These are phyloP conservation scores for Brassica balearica DNA, from an alignment of 441 rosid species.

Conservation along the genomic window DNA sequence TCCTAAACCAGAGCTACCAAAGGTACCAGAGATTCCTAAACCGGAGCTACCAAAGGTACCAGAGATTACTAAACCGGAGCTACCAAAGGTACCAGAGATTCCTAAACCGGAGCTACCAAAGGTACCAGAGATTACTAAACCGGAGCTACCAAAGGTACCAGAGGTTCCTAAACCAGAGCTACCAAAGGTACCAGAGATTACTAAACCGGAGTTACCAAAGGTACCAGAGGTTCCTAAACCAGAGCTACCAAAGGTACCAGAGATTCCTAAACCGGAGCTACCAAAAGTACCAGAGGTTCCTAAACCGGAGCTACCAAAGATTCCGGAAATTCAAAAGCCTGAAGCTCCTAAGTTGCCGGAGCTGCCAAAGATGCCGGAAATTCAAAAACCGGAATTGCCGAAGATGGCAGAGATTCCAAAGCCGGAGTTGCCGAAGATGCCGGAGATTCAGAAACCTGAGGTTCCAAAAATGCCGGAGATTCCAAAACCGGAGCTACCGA, in stretches of 20 bases:
- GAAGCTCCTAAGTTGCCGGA: conserved; percentile 25
- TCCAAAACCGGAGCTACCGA: not conserved
- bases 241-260: not conserved
- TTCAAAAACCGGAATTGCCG: not conserved
- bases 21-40: conserved; percentile 14
- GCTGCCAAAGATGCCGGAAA: conserved; percentile 28
- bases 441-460: conserved; percentile 35
- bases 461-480: conserved; percentile 26
- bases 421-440: not conserved
- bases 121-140: conserved; percentile 26
- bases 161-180: conserved; percentile 25
- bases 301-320: not conserved
- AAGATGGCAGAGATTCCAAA: not conserved
- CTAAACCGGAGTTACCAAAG: not conserved
- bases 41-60: conserved; percentile 18
- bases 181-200: conserved; percentile 24
- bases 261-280: conserved; percentile 2
- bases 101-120: conserved; percentile 36
- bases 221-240: conserved; percentile 35
- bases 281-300: conserved; percentile 18
- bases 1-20: conserved; percentile 21
- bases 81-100: not conserved
- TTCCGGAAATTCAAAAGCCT: conserved; percentile 38
- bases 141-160: not conserved
- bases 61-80: not conserved